Conservation (phyloP, 352 stramenopile genomes). For the Thraustochytrium striatum region DNA sequence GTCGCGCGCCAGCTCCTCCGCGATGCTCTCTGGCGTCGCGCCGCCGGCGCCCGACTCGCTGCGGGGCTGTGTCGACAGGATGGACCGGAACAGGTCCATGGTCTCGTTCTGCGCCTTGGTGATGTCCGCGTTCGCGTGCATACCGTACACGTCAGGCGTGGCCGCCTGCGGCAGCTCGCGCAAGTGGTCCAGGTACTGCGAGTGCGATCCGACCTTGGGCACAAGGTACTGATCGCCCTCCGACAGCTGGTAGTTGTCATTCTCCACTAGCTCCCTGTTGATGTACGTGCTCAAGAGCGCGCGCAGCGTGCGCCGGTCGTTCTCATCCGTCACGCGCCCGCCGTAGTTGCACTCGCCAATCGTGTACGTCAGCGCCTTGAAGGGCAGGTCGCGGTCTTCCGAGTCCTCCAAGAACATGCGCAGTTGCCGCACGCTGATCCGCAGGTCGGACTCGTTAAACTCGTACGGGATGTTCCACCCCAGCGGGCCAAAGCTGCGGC, state of each 20-base stretch:
- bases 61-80: constrained; percentile 78
- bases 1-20: constrained; percentile 76
- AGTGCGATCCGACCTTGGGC: neutral
- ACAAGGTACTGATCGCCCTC: neutral
- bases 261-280: constrained; percentile 68
- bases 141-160: constrained; percentile 80
- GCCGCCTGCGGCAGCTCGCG: constrained; percentile 69
- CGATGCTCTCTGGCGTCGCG: constrained; percentile 58
- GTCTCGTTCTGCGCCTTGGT: constrained; percentile 89
- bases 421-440: constrained; percentile 65
- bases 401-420: constrained; percentile 62
- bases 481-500: constrained; percentile 91
- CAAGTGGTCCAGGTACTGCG: constrained; percentile 12
- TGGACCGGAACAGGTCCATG: constrained; percentile 72
- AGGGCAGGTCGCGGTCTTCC: constrained; percentile 61
- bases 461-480: constrained; percentile 98
- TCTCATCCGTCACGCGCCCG: constrained; percentile 86
- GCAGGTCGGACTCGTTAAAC: constrained; percentile 97
- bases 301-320: constrained; percentile 80
- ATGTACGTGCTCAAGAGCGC: constrained; percentile 83
- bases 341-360: constrained; percentile 91
- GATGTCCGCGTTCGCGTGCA: constrained; percentile 88
- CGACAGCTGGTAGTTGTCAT: constrained; percentile 27
- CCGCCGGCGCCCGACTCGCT: constrained; percentile 58
- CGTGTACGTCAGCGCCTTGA: constrained; percentile 81